Evolutionary conservation across 306 rosid genomes (phyloP).

Genomic region (Luffa acutangula): DNA sequence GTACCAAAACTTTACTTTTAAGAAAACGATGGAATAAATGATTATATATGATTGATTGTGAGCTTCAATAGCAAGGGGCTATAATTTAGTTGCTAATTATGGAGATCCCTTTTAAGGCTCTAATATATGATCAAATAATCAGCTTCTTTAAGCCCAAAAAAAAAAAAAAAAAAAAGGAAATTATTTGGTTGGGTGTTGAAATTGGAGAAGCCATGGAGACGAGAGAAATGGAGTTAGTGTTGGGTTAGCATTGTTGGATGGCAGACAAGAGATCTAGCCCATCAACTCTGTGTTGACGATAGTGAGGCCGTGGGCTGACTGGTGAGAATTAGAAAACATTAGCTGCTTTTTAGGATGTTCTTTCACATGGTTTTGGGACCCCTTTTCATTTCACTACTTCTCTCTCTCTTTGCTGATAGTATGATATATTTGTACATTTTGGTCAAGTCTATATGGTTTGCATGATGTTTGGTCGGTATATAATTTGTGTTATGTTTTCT

Average conservation of each 20-base stretch:
- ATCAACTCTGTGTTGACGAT: conserved; percentile 2
- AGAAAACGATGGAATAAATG: conserved; percentile 8
- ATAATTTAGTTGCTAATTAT: not conserved
- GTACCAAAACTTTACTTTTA: conserved; percentile 9
- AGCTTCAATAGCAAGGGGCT: conserved; percentile 10
- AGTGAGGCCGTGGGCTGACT: not conserved
- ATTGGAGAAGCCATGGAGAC: no score
- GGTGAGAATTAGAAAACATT: not conserved
- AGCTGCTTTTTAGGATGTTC: not conserved
- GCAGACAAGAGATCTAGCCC: conserved; percentile 8
- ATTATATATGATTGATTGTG: not conserved
- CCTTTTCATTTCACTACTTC: not conserved
- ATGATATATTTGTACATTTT: not conserved
- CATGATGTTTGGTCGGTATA: not conserved
- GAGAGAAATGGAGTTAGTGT: not conserved
- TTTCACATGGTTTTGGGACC: conserved; percentile 3
- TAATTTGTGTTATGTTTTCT: not conserved
- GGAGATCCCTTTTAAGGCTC: not conserved
- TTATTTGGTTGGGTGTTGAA: not conserved
- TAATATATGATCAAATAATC: not conserved
- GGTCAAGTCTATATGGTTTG: not conserved
- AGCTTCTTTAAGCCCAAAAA: not conserved
- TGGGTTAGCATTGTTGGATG: not conserved
- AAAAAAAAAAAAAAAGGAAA: not conserved
- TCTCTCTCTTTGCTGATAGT: not conserved